These are phyloP conservation scores for Puccinia polysora DNA, from an alignment of 1,284 basidiomycete species.

Conservation along the genomic window DNA sequence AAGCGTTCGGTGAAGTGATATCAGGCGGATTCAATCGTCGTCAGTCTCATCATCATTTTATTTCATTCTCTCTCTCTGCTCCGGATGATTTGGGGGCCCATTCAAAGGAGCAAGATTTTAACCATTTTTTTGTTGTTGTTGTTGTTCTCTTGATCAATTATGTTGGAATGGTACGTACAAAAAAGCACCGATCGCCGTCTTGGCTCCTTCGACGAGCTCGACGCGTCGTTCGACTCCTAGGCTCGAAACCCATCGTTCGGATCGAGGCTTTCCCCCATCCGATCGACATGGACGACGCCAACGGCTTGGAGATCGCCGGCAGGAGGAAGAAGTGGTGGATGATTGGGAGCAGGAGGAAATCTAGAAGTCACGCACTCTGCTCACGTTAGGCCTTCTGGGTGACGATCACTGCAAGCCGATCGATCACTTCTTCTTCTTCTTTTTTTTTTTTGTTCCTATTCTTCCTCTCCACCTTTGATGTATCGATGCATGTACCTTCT, in stretches of 20 bases:
- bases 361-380: too few species aligned
- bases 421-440: too few species aligned
- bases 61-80: background rate
- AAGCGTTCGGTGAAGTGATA: slow-evolving; percentile 4
- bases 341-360: too few species aligned
- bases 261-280: too few species aligned
- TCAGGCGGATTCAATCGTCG: slow-evolving; percentile 38
- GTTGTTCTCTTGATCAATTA: background rate
- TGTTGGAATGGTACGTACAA: background rate
- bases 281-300: too few species aligned
- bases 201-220: slow-evolving; percentile 21
- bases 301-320: too few species aligned
- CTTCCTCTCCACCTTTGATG: too few species aligned
- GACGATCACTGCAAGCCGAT: too few species aligned
- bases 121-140: background rate
- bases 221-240: background rate
- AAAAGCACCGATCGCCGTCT: slow-evolving; percentile 29
- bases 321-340: slow-evolving; percentile 15
- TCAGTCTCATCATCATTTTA: background rate
- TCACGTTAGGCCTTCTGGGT: too few species aligned
- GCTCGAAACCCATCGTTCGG: too few species aligned
- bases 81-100: background rate
- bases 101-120: background rate
- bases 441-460: too few species aligned
- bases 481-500: too few species aligned